Evolutionary conservation across 208 protist species (phyloP).

Genomic region (Trypanosoma platydactyli): DNA sequence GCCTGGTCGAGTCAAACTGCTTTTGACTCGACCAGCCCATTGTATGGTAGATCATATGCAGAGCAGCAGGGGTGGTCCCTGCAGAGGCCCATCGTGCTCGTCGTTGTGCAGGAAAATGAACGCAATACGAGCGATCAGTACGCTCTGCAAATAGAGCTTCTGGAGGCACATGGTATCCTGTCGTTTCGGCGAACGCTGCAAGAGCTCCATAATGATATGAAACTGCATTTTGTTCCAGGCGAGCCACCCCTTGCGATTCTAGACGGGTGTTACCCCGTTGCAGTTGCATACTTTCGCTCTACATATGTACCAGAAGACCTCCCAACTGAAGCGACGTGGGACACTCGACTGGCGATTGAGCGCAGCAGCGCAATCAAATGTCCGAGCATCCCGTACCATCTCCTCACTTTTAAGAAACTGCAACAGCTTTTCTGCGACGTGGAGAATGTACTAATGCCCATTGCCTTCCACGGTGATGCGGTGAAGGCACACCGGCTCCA

Average conservation of each 20-base stretch:
- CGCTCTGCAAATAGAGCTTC: conserved; percentile 75
- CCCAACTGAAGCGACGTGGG: conserved; percentile 72
- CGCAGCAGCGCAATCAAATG: conserved; percentile 91
- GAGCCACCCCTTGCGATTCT: conserved; percentile 64
- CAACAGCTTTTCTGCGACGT: conserved; percentile 91
- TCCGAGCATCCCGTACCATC: conserved; percentile 93
- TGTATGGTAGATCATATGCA: background rate
- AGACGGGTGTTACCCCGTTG: conserved; percentile 55
- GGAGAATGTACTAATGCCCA: conserved; percentile 55
- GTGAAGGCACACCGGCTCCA: conserved; percentile 44
- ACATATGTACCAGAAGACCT: conserved; percentile 94
- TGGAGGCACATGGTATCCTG: conserved; percentile 67
- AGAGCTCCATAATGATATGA: conserved; percentile 61
- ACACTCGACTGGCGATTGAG: conserved; percentile 73
- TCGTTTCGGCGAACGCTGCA: conserved; percentile 84
- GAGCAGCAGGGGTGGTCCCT: conserved; percentile 10
- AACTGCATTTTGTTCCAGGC: conserved; percentile 24
- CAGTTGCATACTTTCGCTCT: conserved; percentile 93
- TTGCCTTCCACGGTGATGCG: conserved; percentile 58
- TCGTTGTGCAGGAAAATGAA: conserved; percentile 93
- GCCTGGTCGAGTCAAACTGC: conserved; percentile 39
- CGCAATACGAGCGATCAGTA: conserved; percentile 94
- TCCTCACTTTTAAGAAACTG: conserved; percentile 95
- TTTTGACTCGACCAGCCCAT: conserved; percentile 6
- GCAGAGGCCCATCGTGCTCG: conserved; percentile 73